phyloP scores from a whole-genome alignment of 495 filamentous ascomycete genomes.

The Aspergillus asperescens region DNA sequence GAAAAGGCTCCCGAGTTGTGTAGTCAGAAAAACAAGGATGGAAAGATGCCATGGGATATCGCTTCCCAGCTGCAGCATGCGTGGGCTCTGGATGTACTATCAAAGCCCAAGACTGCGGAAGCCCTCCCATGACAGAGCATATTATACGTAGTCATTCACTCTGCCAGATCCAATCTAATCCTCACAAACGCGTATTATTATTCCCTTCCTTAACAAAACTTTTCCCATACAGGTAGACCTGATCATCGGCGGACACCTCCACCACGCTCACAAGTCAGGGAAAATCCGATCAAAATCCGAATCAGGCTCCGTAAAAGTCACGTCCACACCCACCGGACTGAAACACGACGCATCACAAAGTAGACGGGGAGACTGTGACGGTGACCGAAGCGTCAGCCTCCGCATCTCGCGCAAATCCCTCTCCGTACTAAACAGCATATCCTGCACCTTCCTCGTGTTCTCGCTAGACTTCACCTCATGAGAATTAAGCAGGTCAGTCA shows the following conservation, averaged over 20 bases:
- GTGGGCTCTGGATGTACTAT: conserved; percentile 11
- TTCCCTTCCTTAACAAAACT: too few relatives aligned
- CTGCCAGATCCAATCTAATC: not conserved
- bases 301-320: too few relatives aligned
- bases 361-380: too few relatives aligned
- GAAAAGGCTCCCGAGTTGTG: conserved; percentile 13
- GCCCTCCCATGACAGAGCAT: too few relatives aligned
- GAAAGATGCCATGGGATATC: conserved; percentile 14
- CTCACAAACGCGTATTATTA: too few relatives aligned
- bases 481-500: conserved; percentile 15
- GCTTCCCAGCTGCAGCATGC: not conserved
- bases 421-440: conserved; percentile 14
- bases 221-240: too few relatives aligned
- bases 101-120: not conserved
- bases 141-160: too few relatives aligned
- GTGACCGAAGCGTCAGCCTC: not conserved
- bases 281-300: too few relatives aligned
- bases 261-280: too few relatives aligned
- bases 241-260: too few relatives aligned
- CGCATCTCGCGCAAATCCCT: conserved; percentile 1
- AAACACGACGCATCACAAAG: not conserved
- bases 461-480: not conserved
- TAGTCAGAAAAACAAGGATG: conserved; percentile 3
- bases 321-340: too few relatives aligned
- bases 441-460: conserved; percentile 11